These are phyloP conservation scores for Talaromyces stipitatus DNA, from an alignment of 495 filamentous ascomycete species.

Conservation along the genomic window DNA sequence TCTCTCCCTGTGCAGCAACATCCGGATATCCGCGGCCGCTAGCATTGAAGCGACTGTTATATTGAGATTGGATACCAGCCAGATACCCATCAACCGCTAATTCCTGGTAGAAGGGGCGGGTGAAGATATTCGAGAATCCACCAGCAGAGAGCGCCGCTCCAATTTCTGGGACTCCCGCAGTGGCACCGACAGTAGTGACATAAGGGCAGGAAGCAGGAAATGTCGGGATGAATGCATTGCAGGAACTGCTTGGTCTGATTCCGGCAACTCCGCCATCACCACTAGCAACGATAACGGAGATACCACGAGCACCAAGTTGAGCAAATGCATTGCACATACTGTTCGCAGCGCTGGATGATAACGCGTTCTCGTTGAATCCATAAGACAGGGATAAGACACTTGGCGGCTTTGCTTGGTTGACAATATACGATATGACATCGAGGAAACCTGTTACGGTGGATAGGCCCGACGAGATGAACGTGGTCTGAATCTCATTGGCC, in stretches of 20 bases:
- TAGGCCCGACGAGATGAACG: no score
- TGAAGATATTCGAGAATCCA: slow-evolving; percentile 62
- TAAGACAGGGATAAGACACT: slow-evolving; percentile 74
- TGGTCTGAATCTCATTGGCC: no score
- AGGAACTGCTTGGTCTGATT: slow-evolving; percentile 60
- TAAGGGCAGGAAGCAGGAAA: slow-evolving; percentile 71
- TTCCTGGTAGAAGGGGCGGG: slow-evolving; percentile 54
- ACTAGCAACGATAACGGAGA: slow-evolving; percentile 64
- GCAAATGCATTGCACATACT: slow-evolving; percentile 64
- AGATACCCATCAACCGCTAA: slow-evolving; percentile 51
- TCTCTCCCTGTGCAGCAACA: slow-evolving; percentile 53
- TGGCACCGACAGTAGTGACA: slow-evolving; percentile 65
- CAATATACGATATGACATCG: no score
- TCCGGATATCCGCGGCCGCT: slow-evolving; percentile 66
- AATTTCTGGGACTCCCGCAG: slow-evolving; percentile 49
- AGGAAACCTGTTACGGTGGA: no score
- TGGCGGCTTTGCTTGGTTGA: no score
- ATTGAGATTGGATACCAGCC: slow-evolving; percentile 32
- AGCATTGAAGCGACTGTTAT: slow-evolving; percentile 48
- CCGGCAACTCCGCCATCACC: slow-evolving; percentile 66
- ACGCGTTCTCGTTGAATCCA: slow-evolving; percentile 24
- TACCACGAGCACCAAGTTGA: slow-evolving; percentile 71
- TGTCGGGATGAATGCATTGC: slow-evolving; percentile 56
- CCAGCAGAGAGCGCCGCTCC: slow-evolving; percentile 50
- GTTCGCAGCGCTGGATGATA: slow-evolving; percentile 33